Evolutionary conservation across 225 moss, liverwort and hornwort genomes (phyloP).

Genomic region (Thuidium tamariscinum): DNA sequence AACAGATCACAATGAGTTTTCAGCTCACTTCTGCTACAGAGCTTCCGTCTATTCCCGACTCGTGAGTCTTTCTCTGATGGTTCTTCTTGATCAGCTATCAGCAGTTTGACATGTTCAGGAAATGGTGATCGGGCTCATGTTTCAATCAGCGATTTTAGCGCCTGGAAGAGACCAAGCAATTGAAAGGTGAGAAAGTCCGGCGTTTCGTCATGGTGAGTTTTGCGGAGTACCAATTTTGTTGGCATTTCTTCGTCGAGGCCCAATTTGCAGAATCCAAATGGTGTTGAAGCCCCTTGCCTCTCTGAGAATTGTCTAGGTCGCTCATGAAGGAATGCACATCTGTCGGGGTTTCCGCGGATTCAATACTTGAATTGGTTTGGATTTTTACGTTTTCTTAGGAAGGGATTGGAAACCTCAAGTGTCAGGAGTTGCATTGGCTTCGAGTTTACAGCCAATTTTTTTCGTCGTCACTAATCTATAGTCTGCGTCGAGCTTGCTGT

Average conservation of each 20-base stretch:
- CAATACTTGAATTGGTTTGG: neutral
- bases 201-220: neutral
- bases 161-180: neutral
- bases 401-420: neutral
- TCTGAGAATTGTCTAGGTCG: too few relatives aligned
- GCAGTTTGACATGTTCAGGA: neutral
- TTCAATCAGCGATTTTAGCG: neutral
- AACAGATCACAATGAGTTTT: neutral
- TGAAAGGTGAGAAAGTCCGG: neutral
- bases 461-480: neutral
- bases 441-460: neutral
- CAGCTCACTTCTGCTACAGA: neutral
- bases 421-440: neutral
- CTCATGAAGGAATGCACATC: neutral
- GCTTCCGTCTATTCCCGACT: neutral
- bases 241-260: neutral
- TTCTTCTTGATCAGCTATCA: neutral
- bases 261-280: neutral
- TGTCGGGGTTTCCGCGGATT: neutral
- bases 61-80: neutral
- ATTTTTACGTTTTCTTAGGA: neutral
- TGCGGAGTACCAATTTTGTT: neutral
- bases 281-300: neutral
- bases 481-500: neutral
- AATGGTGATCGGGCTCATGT: neutral